Conservation (phyloP, 208 protist species). For the Porcisia deanei region DNA sequence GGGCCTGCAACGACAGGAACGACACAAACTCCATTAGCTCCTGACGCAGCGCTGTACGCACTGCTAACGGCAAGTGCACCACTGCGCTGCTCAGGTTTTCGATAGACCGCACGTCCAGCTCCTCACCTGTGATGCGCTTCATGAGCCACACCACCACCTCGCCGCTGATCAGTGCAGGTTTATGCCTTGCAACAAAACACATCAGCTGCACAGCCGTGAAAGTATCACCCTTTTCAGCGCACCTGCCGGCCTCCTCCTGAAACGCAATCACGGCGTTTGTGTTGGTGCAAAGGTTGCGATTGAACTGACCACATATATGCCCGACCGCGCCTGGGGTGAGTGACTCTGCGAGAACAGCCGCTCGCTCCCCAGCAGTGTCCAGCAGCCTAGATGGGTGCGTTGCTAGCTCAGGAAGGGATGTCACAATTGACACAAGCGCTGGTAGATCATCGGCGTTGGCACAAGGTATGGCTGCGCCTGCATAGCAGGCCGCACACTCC, state of each 20-base stretch:
- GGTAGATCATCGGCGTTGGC: constrained; percentile 21
- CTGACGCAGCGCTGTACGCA: constrained; percentile 34
- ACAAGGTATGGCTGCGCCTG: constrained; percentile 29
- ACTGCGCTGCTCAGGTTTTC: constrained; percentile 45
- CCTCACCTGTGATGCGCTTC: constrained; percentile 63
- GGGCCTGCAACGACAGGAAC: constrained; percentile 40
- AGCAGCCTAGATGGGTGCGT: constrained; percentile 31
- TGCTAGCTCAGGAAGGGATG: constrained; percentile 43
- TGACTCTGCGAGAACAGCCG: constrained; percentile 33
- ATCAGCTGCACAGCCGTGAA: constrained; percentile 69
- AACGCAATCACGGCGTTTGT: constrained; percentile 46
- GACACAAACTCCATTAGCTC: constrained; percentile 50
- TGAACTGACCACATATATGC: constrained; percentile 51
- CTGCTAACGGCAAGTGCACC: constrained; percentile 35
- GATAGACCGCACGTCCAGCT: constrained; percentile 58
- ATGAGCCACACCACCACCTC: constrained; percentile 67
- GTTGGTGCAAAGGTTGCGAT: constrained; percentile 41
- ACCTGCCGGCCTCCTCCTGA: constrained; percentile 59
- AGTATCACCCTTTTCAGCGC: constrained; percentile 67
- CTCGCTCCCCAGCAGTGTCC: constrained; percentile 37
- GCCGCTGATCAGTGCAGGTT: constrained; percentile 42
- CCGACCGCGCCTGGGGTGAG: constrained; percentile 48
- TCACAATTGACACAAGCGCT: constrained; percentile 28
- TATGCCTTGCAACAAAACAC: constrained; percentile 62
- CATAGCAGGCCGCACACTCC: constrained; percentile 31